Conservation (phyloP, 1,139 yeast species). For the Candida dubliniensis region DNA sequence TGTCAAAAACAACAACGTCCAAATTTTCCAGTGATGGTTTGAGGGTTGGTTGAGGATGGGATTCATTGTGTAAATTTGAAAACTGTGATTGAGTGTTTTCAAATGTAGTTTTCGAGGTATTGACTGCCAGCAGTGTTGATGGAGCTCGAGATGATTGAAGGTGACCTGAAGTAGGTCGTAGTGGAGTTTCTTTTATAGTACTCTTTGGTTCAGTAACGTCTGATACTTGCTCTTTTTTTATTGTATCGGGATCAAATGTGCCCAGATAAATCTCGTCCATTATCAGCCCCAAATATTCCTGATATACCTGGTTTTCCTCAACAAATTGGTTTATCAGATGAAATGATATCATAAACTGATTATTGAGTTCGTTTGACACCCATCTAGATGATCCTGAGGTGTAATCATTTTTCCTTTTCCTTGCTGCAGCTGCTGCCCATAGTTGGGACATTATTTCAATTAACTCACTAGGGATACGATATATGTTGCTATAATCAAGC, state of each 20-base stretch:
- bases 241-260: not conserved
- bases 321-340: slow-evolving; percentile 23
- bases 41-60: too few species aligned
- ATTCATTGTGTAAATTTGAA: too few species aligned
- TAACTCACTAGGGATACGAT: not conserved
- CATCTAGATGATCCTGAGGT: slow-evolving; percentile 43
- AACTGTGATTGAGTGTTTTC: too few species aligned
- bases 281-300: slow-evolving; percentile 23
- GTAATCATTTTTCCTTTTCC: slow-evolving; percentile 23
- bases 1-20: not conserved
- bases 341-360: slow-evolving; percentile 30
- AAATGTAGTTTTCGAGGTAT: too few species aligned
- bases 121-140: not conserved
- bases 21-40: not conserved
- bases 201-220: not conserved
- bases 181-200: not conserved
- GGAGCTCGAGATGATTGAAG: not conserved
- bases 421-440: slow-evolving; percentile 40
- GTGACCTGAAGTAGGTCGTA: not conserved
- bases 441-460: slow-evolving; percentile 19
- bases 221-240: not conserved
- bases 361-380: slow-evolving; percentile 35
- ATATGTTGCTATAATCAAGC: too few species aligned
- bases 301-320: slow-evolving; percentile 14
- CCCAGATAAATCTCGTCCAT: slow-evolving; percentile 20